Evolutionary conservation across 2,329 filamentous ascomycete genomes (phyloP).

Genomic region (Aspergillus candidus): DNA sequence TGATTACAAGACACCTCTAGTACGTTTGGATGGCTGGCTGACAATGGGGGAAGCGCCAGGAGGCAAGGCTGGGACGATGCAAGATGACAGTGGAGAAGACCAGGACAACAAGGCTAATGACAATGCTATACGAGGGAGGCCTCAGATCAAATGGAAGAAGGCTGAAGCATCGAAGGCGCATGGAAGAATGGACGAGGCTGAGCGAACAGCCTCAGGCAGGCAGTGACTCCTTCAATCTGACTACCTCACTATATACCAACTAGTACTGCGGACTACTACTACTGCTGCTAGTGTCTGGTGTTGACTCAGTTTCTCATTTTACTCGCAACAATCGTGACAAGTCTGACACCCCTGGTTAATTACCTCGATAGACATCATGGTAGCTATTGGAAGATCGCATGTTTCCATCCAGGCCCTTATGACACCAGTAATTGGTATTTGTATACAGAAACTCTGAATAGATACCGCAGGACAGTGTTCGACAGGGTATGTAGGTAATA

Average conservation of each 20-base stretch:
- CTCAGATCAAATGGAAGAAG: slow-evolving; percentile 1
- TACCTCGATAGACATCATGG: not conserved
- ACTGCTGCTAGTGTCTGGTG: not conserved
- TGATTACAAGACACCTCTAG: slow-evolving; percentile 13
- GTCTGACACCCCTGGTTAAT: too few species aligned
- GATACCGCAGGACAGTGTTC: too few species aligned
- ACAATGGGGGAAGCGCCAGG: slow-evolving; percentile 4
- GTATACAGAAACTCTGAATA: too few species aligned
- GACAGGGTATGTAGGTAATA: not conserved
- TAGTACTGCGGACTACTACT: too few species aligned
- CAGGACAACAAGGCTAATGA: not conserved
- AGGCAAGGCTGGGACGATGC: slow-evolving; percentile 10
- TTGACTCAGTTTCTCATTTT: not conserved
- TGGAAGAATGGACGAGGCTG: slow-evolving; percentile 22
- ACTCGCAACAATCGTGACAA: too few species aligned
- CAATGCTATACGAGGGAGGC: slow-evolving; percentile 1
- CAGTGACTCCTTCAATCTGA: not conserved
- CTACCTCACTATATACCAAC: too few species aligned
- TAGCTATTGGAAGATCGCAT: not conserved
- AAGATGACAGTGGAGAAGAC: slow-evolving; percentile 1
- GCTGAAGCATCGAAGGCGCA: slow-evolving; percentile 26
- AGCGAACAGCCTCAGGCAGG: slow-evolving; percentile 9
- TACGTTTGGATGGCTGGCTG: slow-evolving; percentile 10
- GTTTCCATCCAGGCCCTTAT: too few species aligned
- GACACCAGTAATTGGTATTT: too few species aligned